Evolutionary conservation across 176 grass and related monocot genomes (phyloP), one percentile per base, ranked within the genome.

Genomic region (Musa itinerans): DNA sequence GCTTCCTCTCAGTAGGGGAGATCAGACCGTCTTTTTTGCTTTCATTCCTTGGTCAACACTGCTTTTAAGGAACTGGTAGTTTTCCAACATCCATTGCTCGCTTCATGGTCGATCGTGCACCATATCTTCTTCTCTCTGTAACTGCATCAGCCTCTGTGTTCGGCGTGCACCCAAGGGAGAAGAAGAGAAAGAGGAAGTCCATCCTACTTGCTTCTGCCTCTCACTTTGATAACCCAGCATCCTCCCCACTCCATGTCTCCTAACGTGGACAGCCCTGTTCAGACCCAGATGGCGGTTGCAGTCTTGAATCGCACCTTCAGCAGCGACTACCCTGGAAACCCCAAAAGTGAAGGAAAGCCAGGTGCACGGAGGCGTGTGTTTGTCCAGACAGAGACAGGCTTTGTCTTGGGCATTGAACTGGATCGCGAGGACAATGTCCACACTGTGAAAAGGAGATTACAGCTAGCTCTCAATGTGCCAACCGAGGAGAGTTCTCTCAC

Each of bases 281-380:
- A 89, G 86, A 92, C 81, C 58, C 90, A 89, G 76, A 89, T 84
- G 84, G 83, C 84, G 24, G 79, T 89, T 80, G 79, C 90, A 84
- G 84, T 82, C 64, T 85, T 89, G 65, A 83, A 81, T 29, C 68
- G 63, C 23, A 52, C 78, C 56, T 29, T 84, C 19, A 82, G 82
- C 73, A 82, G 52, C 24, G 86, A 89, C 2, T 85, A 78, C 64
- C 79, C 72, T 63, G 49, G 11, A 14, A 82, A 84, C 68, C 71
- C 52, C 64, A 86, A 55, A 84, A 86, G 64, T 0, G 73, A 84
- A 1, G 74, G 29, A 54, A 89, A 65, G 70, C 10, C 59, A 79
- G 51, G 73, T 0, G 76, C 84, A 11, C 78, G 90, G 86, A 92
- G 88, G 70, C 90, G 86, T 53, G 56, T 89, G 22, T 89, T 92